A percentile compares a stretch with the other conserved stretches of the same genome.
Evolutionary conservation across 2,329 filamentous ascomycete species (phyloP).

Genomic region (Diaporthe velutina): DNA sequence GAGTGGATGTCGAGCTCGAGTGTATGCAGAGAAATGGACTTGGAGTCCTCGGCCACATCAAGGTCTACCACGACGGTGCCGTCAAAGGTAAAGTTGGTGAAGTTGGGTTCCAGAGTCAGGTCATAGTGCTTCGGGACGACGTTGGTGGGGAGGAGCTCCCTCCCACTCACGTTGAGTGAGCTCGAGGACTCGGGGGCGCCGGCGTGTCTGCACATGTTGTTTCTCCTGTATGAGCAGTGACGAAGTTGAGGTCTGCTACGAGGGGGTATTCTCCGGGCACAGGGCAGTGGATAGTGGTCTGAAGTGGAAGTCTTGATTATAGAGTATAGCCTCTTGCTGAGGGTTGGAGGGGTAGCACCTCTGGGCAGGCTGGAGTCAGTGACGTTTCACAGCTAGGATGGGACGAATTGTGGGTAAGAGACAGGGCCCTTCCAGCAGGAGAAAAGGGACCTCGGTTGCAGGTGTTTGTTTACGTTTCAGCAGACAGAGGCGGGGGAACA

Average conservation of each 20-base stretch:
- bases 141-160: slow-evolving; percentile 91
- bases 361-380: slow-evolving; percentile 33
- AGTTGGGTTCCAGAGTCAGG: slow-evolving; percentile 90
- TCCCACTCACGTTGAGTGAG: slow-evolving; percentile 59
- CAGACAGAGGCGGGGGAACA: not conserved
- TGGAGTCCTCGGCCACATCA: slow-evolving; percentile 87
- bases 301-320: slow-evolving; percentile 35
- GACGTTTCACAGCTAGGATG: slow-evolving; percentile 21
- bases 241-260: slow-evolving; percentile 51
- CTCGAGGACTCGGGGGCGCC: slow-evolving; percentile 51
- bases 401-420: slow-evolving; percentile 31
- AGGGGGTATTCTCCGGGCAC: slow-evolving; percentile 36
- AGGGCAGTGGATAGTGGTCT: slow-evolving; percentile 33
- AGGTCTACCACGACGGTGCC: slow-evolving; percentile 89
- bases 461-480: slow-evolving; percentile 7
- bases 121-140: slow-evolving; percentile 95
- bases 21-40: slow-evolving; percentile 88
- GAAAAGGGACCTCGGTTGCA: not conserved
- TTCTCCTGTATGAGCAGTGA: slow-evolving; percentile 81
- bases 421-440: not conserved
- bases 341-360: slow-evolving; percentile 31
- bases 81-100: slow-evolving; percentile 88
- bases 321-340: slow-evolving; percentile 36
- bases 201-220: slow-evolving; percentile 74
- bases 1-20: slow-evolving; percentile 87